phyloP scores from a whole-genome alignment of 441 rosid genomes.

The Codiaeum variegatum region DNA sequence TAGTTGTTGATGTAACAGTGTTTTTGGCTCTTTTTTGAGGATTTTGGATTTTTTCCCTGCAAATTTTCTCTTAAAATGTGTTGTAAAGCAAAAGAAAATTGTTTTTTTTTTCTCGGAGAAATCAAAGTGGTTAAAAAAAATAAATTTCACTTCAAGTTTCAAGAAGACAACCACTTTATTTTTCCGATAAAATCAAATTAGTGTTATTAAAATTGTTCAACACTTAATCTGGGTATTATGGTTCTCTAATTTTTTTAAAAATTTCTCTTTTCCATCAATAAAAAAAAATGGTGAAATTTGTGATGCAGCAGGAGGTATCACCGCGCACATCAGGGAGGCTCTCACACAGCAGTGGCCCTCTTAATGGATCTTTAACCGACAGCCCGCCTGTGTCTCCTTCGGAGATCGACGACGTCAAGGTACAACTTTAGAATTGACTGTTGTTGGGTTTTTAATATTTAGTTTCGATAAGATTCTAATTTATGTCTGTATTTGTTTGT shows the following conservation, averaged over 20 bases:
- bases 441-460: background rate
- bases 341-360: slow-evolving; percentile 98
- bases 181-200: background rate
- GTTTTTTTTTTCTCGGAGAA: background rate
- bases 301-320: slow-evolving; percentile 90
- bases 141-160: too few relatives aligned
- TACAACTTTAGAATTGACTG: slow-evolving; percentile 1
- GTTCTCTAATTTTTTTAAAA: background rate
- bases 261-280: background rate
- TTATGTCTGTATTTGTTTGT: background rate
- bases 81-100: background rate
- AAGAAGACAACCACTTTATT: background rate
- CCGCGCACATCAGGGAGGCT: slow-evolving; percentile 95
- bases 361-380: slow-evolving; percentile 74
- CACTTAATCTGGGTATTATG: background rate
- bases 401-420: slow-evolving; percentile 82
- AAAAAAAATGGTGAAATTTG: too few relatives aligned
- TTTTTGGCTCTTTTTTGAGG: slow-evolving; percentile 6
- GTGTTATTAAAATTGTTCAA: background rate
- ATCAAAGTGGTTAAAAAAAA: slow-evolving; percentile 8
- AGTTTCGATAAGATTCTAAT: background rate
- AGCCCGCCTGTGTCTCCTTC: slow-evolving; percentile 96
- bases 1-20: slow-evolving; percentile 20
- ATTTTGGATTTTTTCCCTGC: background rate
- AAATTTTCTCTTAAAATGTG: background rate